Percentiles rank a stretch among this genome's conserved stretches.
Evolutionary conservation across 345 rosid species (phyloP).

Genomic region (Dovyalis caffra): DNA sequence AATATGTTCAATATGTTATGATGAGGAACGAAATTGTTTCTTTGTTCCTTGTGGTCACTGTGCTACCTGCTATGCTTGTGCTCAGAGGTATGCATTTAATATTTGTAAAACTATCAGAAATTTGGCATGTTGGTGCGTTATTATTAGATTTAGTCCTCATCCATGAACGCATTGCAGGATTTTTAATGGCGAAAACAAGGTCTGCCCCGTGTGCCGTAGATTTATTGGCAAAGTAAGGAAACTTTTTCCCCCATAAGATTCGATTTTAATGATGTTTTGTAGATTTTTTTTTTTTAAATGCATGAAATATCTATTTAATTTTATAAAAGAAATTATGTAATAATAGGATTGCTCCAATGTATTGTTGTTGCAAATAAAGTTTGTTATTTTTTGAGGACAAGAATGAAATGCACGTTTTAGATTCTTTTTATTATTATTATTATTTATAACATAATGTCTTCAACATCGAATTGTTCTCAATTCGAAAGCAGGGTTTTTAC

Average conservation of each 20-base stretch:
- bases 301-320: too few relatives aligned
- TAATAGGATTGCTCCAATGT: too few relatives aligned
- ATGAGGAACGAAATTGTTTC: conserved; percentile 23
- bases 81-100: conserved; percentile 11
- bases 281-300: too few relatives aligned
- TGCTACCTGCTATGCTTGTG: conserved; percentile 26
- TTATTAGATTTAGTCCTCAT: too few relatives aligned
- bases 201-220: conserved; percentile 24
- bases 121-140: not conserved
- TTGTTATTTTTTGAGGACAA: too few relatives aligned
- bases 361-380: too few relatives aligned
- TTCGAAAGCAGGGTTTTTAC: too few relatives aligned
- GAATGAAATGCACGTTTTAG: too few relatives aligned
- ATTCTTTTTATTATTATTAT: too few relatives aligned
- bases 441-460: too few relatives aligned
- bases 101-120: not conserved
- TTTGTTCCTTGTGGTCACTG: conserved; percentile 32
- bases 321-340: too few relatives aligned
- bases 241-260: conserved; percentile 8
- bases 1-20: conserved; percentile 24
- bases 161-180: conserved; percentile 12
- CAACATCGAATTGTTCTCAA: too few relatives aligned
- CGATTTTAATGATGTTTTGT: not conserved
- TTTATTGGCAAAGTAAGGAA: conserved; percentile 21
- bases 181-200: conserved; percentile 22